Evolutionary conservation across 495 filamentous ascomycete genomes (phyloP), one percentile per base, ranked within the genome.

Genomic region (Cercophora scortea): DNA sequence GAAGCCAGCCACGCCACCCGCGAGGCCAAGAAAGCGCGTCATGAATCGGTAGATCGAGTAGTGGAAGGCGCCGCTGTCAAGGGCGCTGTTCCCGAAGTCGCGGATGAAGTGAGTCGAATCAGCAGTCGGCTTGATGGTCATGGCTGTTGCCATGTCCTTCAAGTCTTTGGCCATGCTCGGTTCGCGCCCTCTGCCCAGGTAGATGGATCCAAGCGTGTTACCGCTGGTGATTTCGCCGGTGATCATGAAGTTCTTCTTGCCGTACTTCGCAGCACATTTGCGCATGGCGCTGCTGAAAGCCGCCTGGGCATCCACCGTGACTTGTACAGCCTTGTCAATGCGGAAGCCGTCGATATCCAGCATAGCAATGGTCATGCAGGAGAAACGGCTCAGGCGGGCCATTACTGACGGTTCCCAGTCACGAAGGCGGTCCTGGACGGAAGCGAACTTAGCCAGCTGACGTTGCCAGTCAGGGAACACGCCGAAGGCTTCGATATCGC

Each of bases 281-380:
- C 84, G 71, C 49, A 77, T 71, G 11, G 71, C 66, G 36, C 71
- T 64, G 8, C 76, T 79, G 56, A 79, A 85, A 19, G 79, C 69
- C 2, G 70, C 81, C 41, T 81, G 70, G 4, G 83, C 82, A 62
- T 87, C 84, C 7, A 84, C 74, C 0, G 84, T 86, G 6, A 82
- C 72, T 59, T 84, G 81, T 1, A 79, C 79, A 1, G 82, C 84
- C 61, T 87, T 87, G 64, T 87, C 84, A 61, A 84, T 81, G 16
- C 84, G 82, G 58, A 78, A 87, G 0, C 82, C 84, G 53, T 87
- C 84, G 39, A 87, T 78, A 58, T 87, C 84, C n/a, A 87, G 67
- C 45, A 75, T 78, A 17, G 66, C 62, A 43, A 88, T 82, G 1
- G 80, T 70, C 65, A 86, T 80, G 62, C 85, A 88, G 6, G 84